A percentile compares a stretch with the other conserved stretches of the same genome.
Conservation (phyloP, 176 grass and related monocot species). For the Triticum aestivum region IWGSC_CS_RefSeq_v2.1 NC_057807.1:453837168-453837667, state of each 20-base stretch:
- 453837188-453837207: constrained; percentile 3
- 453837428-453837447: too few species aligned
- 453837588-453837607: neutral
- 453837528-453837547: constrained; percentile 39
- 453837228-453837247: too few species aligned
- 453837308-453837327: too few species aligned
- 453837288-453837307: too few species aligned
- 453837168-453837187: neutral
- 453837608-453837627: neutral
- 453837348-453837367: too few species aligned
- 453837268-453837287: too few species aligned
- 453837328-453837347: too few species aligned
- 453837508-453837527: neutral
- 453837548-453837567: constrained; percentile 26
- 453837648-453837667: constrained; percentile 82
- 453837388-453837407: too few species aligned
- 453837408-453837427: too few species aligned
- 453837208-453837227: neutral
- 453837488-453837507: neutral
- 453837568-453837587: neutral
- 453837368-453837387: too few species aligned
- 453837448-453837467: too few species aligned
- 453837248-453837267: too few species aligned
- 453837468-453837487: neutral
- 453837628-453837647: neutral